Conservation (phyloP, 495 filamentous ascomycete species). For the Achaetomiella virescens region DNA sequence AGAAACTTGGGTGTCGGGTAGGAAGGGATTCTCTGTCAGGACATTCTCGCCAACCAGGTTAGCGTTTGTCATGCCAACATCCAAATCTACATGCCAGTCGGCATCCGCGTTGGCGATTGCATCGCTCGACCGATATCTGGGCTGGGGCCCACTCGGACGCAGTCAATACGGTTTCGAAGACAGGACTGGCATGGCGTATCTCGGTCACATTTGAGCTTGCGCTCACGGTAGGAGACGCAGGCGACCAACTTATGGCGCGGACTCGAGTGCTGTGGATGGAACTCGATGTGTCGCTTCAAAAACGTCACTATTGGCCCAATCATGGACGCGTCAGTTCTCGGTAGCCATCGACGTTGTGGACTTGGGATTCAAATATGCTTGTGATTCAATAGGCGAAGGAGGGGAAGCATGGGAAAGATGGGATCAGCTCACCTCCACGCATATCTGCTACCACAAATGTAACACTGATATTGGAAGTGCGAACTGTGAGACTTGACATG, state of each 20-base stretch:
- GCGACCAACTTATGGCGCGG: background rate
- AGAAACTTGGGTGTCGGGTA: background rate
- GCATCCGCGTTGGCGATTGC: background rate
- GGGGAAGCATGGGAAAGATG: no score
- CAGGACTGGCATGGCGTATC: background rate
- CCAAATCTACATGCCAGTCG: background rate
- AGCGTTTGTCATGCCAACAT: background rate
- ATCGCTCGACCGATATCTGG: background rate
- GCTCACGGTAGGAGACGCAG: background rate
- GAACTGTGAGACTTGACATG: conserved; percentile 26
- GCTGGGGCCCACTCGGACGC: background rate
- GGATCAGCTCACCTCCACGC: conserved; percentile 21
- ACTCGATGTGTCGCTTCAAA: conserved; percentile 27
- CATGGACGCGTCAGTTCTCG: no score
- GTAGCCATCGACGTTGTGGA: no score
- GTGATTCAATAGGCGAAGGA: no score
- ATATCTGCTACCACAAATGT: conserved; percentile 26
- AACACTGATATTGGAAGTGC: conserved; percentile 20
- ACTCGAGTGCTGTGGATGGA: conserved; percentile 15
- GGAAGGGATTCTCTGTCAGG: background rate
- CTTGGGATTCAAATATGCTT: no score
- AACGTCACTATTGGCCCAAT: conserved; percentile 19
- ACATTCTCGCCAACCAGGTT: background rate
- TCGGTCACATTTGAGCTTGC: conserved; percentile 4
- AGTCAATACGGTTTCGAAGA: background rate